phyloP scores from a whole-genome alignment of 2,329 filamentous ascomycete species.

The Colletotrichum chlorophyti region DNA sequence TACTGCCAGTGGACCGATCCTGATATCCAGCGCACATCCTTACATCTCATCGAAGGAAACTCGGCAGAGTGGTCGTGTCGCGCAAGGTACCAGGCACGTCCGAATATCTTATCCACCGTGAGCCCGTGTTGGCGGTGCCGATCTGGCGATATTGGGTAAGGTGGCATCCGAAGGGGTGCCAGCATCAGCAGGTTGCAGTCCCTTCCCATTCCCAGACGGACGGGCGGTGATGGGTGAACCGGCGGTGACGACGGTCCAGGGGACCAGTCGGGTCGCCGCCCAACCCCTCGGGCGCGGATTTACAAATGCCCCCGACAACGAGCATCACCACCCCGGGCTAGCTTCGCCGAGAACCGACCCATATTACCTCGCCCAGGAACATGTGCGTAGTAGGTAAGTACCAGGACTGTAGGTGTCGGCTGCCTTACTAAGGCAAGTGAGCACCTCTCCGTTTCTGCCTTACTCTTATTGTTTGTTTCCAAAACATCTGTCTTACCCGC shows the following conservation, averaged over 20 bases:
- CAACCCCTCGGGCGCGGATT: conserved; percentile 18
- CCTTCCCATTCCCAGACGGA: neutral
- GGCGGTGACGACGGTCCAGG: no score
- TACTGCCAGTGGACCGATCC: neutral
- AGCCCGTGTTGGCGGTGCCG: conserved; percentile 6
- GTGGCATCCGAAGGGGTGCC: conserved; percentile 12
- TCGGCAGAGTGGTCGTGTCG: no score
- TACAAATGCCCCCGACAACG: conserved; percentile 17
- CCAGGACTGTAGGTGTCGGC: no score
- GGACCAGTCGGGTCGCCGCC: conserved; percentile 15
- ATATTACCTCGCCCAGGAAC: no score
- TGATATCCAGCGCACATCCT: neutral
- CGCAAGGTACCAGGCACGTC: no score
- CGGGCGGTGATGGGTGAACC: no score
- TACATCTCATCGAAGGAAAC: neutral
- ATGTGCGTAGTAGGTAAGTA: no score
- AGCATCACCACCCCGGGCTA: no score
- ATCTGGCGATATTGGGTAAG: conserved; percentile 23
- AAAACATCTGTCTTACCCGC: neutral
- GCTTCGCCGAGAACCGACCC: no score
- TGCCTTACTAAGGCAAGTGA: no score
- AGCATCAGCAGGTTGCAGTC: conserved; percentile 5
- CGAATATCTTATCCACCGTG: neutral
- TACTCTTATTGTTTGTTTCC: conserved; percentile 15
- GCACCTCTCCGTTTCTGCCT: conserved; percentile 11